These are phyloP conservation scores for Trifolium repens DNA, from an alignment of 306 rosid genomes.

Conservation along the genomic window DNA sequence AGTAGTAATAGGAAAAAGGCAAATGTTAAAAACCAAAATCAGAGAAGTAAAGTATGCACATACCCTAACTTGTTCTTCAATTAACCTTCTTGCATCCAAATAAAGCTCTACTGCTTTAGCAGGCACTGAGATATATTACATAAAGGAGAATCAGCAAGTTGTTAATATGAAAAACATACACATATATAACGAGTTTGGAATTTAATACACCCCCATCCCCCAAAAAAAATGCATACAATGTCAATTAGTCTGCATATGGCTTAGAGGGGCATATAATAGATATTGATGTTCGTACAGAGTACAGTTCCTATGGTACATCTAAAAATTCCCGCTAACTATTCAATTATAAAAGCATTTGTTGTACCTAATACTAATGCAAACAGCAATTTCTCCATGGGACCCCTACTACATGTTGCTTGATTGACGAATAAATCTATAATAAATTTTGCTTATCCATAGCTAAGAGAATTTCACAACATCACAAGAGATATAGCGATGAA, in stretches of 20 bases:
- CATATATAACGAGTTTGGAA: neutral
- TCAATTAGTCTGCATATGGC: neutral
- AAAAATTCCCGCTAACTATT: neutral
- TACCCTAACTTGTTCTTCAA: constrained; percentile 87
- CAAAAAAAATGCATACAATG: neutral
- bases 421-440: neutral
- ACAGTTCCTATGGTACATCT: neutral
- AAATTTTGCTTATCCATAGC: constrained; percentile 3
- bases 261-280: neutral
- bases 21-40: constrained; percentile 23
- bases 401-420: constrained; percentile 1
- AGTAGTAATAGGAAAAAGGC: neutral
- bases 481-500: constrained; percentile 5
- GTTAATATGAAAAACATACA: constrained; percentile 21
- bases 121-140: constrained; percentile 63
- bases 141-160: constrained; percentile 42
- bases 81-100: constrained; percentile 76
- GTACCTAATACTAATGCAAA: constrained; percentile 12
- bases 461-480: constrained; percentile 21
- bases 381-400: neutral
- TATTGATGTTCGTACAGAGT: neutral
- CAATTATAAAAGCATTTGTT: neutral
- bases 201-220: neutral
- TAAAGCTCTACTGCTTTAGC: constrained; percentile 78
- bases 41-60: constrained; percentile 32